A percentile compares a stretch with the other conserved stretches of the same genome.
Evolutionary conservation across 1,284 basidiomycete species (phyloP).

Genomic region (Xerocomus minutiporus): DNA sequence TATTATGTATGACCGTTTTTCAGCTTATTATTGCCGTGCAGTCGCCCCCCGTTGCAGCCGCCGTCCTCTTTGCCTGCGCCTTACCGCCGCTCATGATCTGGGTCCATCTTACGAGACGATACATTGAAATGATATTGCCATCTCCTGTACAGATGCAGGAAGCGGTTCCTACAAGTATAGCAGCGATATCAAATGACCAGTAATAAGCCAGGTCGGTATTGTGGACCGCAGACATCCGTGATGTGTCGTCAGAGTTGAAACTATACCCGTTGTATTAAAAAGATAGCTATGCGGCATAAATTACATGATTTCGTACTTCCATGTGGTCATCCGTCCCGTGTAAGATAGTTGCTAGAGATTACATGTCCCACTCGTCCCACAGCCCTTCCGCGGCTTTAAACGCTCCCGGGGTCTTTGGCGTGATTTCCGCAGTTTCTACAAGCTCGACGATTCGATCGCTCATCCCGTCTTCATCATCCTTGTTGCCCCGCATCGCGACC

Average conservation of each 20-base stretch:
- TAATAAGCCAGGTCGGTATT: too few species aligned
- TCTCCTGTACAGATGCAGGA: slow-evolving; percentile 9
- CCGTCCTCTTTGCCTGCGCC: slow-evolving; percentile 21
- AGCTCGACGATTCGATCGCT: slow-evolving; percentile 65
- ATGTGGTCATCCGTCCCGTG: neutral
- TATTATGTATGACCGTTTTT: slow-evolving; percentile 21
- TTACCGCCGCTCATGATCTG: slow-evolving; percentile 18
- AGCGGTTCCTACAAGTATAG: neutral
- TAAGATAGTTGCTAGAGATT: slow-evolving; percentile 6
- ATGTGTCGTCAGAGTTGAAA: neutral
- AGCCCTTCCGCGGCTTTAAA: slow-evolving; percentile 33
- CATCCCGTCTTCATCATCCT: slow-evolving; percentile 49
- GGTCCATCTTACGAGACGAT: slow-evolving; percentile 8
- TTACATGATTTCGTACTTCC: slow-evolving; percentile 12
- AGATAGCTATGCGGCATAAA: slow-evolving; percentile 11
- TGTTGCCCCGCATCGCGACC: slow-evolving; percentile 53
- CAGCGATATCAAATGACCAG: too few species aligned
- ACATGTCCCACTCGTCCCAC: slow-evolving; percentile 77
- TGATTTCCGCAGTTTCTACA: slow-evolving; percentile 59
- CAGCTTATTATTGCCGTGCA: slow-evolving; percentile 15
- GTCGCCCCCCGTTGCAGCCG: slow-evolving; percentile 20
- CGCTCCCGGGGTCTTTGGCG: slow-evolving; percentile 31
- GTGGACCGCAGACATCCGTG: too few species aligned
- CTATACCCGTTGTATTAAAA: slow-evolving; percentile 2
- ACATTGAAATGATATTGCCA: neutral